Percentiles rank a stretch among this genome's conserved stretches.
These are phyloP conservation scores for Drosera capensis DNA, from an alignment of 148 eudicot genomes.

Conservation along the genomic window DNA sequence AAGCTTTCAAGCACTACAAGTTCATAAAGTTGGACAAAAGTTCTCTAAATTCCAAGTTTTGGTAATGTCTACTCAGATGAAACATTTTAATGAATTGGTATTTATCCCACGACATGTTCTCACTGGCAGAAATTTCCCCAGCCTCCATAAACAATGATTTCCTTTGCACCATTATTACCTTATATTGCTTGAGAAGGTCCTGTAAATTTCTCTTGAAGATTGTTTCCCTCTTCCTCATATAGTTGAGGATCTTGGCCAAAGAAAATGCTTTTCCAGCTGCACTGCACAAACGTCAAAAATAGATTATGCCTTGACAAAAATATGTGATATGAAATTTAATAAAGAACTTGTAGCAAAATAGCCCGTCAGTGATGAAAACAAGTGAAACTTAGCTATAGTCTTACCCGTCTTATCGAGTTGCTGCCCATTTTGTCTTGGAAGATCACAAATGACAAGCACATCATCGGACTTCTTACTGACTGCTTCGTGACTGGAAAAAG, in stretches of 20 bases:
- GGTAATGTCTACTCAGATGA: too few species aligned
- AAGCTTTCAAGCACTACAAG: too few species aligned
- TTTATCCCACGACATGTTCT: background rate
- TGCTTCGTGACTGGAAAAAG: constrained; percentile 34
- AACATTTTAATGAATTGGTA: too few species aligned
- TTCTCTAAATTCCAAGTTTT: too few species aligned
- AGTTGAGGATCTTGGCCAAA: constrained; percentile 24
- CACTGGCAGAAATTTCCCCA: background rate
- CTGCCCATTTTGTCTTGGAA: constrained; percentile 14
- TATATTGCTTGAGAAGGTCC: constrained; percentile 21
- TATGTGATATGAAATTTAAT: background rate
- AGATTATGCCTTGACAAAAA: too few species aligned
- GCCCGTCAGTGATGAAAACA: background rate
- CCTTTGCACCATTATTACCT: constrained; percentile 27
- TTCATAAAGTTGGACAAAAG: too few species aligned
- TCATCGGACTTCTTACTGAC: constrained; percentile 13
- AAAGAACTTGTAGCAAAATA: background rate
- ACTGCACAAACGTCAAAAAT: constrained; percentile 8
- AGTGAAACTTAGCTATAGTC: background rate
- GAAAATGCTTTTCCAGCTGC: constrained; percentile 21
- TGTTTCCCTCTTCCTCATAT: constrained; percentile 58
- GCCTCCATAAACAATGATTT: background rate
- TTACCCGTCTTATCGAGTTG: constrained; percentile 6
- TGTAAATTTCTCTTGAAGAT: constrained; percentile 33
- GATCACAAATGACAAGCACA: constrained; percentile 28